Conservation (phyloP, 441 rosid species). For the Erodium moschatum region DNA sequence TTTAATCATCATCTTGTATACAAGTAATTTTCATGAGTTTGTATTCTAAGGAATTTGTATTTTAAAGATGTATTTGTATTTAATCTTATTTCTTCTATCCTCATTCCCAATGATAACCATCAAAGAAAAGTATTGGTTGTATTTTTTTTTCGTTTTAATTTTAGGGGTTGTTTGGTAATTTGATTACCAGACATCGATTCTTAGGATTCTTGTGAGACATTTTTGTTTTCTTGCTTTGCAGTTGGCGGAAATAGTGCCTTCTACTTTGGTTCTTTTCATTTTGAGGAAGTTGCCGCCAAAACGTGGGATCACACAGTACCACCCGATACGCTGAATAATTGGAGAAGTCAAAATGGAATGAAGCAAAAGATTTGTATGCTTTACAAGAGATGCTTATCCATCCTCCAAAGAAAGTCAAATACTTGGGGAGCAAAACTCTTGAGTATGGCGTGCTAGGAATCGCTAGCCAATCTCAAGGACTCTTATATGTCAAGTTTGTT, state of each 20-base stretch:
- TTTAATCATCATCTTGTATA: too few species aligned
- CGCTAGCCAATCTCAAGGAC: constrained; percentile 4
- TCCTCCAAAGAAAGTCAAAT: constrained; percentile 10
- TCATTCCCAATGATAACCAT: too few species aligned
- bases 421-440: constrained; percentile 9
- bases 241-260: constrained; percentile 85
- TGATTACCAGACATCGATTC: neutral
- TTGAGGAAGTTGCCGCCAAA: constrained; percentile 82
- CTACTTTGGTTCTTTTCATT: constrained; percentile 70
- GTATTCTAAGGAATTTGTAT: too few species aligned
- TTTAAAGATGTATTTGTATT: too few species aligned
- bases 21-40: too few species aligned
- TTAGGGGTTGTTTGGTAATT: neutral
- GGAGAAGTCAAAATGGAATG: constrained; percentile 6
- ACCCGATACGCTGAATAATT: constrained; percentile 50
- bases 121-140: too few species aligned
- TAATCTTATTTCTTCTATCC: too few species aligned
- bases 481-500: constrained; percentile 12
- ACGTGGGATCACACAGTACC: constrained; percentile 68
- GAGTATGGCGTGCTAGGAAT: neutral
- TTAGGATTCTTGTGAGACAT: neutral
- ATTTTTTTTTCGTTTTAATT: too few species aligned
- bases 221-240: constrained; percentile 25
- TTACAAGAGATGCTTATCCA: constrained; percentile 8
- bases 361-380: constrained; percentile 16